Evolutionary conservation across 805 yeast genomes (phyloP), one percentile per base, ranked within the genome.

Genomic region (Saccharomycopsis fermentans): DNA sequence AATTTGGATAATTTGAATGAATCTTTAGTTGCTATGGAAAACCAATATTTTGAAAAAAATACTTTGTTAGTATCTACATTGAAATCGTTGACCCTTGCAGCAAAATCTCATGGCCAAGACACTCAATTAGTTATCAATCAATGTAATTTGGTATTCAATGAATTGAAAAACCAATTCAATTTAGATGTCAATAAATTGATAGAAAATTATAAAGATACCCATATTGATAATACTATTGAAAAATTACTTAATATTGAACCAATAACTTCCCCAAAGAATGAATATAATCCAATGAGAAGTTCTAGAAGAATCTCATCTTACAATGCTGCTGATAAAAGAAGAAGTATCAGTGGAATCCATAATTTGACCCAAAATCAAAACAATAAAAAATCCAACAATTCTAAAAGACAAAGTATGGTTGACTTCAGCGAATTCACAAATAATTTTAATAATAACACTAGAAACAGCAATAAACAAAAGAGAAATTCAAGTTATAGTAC

Each of bases 51-150:
- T 37, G 75, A 73, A 62, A 78, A 77, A 66, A 80, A 81, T 65
- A 72, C 71, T 40, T 67, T 73, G 4, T 69, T 80, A 2, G 67
- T 73, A 43, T 76, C 75, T 8, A 72, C 77, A 12, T 67, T 83
- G 57, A 66, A 76, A 3, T 67, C 71, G 34, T 68, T 83, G 59
- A 78, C 79, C 1, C 67, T 68, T 26, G 74, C 75, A 2, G 71
- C 83, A 2, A 76, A 73, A 56, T 64, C 70, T 19, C 83, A 81
- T 62, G 81, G 81, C n/a, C 73, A 71, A 56, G 80, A 79, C 53
- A 71, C 81, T 3, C 72, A 75, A 57, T 62, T 68, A 2, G 65
- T 81, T 2, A 66, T 82, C 53, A 72, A 70, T 43, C 78, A 80
- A 55, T 77, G 81, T 58, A 77, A 77, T 53, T 74, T 73, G 6